Percentiles rank a stretch among this genome's conserved stretches.
Conservation (phyloP, 2,329 filamentous ascomycete genomes). For the Fusarium sp. region DNA sequence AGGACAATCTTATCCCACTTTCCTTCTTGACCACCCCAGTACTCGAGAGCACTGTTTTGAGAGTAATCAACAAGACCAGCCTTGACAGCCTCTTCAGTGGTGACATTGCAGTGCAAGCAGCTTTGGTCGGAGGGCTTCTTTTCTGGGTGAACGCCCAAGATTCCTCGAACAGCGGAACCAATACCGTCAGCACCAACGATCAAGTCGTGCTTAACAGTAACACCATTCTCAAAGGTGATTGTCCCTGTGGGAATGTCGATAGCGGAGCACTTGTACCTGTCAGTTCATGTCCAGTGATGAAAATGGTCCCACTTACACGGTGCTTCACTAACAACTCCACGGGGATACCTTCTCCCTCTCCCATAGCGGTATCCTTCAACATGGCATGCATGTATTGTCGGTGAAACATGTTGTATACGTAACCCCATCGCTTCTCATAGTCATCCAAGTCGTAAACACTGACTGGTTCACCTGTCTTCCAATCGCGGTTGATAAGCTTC, state of each 20-base stretch:
- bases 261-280: constrained; percentile 56
- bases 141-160: constrained; percentile 74
- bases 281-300: background rate
- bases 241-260: constrained; percentile 67
- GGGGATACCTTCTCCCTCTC: constrained; percentile 68
- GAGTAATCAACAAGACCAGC: constrained; percentile 76
- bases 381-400: constrained; percentile 78
- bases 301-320: constrained; percentile 54
- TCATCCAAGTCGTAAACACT: constrained; percentile 76
- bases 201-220: constrained; percentile 67
- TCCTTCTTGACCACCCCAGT: constrained; percentile 77
- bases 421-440: constrained; percentile 76
- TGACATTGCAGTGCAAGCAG: constrained; percentile 77
- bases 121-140: constrained; percentile 72
- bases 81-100: constrained; percentile 71
- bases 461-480: constrained; percentile 77
- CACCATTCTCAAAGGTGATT: constrained; percentile 69
- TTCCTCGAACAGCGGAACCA: constrained; percentile 73
- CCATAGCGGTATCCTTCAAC: constrained; percentile 72
- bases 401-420: constrained; percentile 79
- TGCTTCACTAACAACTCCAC: constrained; percentile 71
- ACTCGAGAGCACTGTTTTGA: constrained; percentile 73
- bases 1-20: constrained; percentile 80
- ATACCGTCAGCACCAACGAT: constrained; percentile 78
- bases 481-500: constrained; percentile 79